A percentile compares a stretch with the other conserved stretches of the same genome.
Evolutionary conservation across 2,329 filamentous ascomycete species (phyloP).

Genomic region (Fusarium sp.): DNA sequence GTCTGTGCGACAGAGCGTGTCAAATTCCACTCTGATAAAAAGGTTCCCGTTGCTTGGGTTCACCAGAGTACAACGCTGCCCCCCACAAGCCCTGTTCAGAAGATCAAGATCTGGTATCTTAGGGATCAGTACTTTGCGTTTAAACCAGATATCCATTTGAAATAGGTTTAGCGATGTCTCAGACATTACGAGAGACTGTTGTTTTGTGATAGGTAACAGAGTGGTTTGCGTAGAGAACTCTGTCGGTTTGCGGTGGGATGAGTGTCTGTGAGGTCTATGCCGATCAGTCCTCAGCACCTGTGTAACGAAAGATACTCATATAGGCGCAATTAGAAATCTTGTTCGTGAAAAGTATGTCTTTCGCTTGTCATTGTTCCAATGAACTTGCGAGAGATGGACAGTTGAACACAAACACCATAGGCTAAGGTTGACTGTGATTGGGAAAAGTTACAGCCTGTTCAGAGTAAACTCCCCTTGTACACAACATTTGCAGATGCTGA

Average conservation of each 20-base stretch:
- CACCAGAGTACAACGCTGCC: not conserved
- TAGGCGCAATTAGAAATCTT: accelerated
- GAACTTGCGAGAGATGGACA: not conserved
- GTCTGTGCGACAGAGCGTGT: not conserved
- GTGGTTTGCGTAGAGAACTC: not conserved
- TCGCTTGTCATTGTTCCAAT: no score
- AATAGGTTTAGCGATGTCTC: not conserved
- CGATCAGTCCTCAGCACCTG: not conserved
- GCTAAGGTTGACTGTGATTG: not conserved
- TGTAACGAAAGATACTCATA: not conserved
- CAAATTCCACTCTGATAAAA: not conserved
- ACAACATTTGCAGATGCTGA: not conserved
- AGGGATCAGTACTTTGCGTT: not conserved
- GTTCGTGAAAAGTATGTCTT: no score
- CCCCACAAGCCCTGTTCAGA: not conserved
- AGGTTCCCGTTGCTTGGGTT: not conserved
- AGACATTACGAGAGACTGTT: not conserved
- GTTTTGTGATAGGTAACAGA: not conserved
- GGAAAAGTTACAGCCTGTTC: no score
- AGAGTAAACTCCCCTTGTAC: accelerated
- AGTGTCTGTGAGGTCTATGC: not conserved
- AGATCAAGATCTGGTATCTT: not conserved
- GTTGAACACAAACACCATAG: not conserved
- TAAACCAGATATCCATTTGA: not conserved
- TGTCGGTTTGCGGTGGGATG: accelerated